These are phyloP conservation scores for Ceratocystis variospora DNA, from an alignment of 2,329 filamentous ascomycete species.

Conservation along the genomic window DNA sequence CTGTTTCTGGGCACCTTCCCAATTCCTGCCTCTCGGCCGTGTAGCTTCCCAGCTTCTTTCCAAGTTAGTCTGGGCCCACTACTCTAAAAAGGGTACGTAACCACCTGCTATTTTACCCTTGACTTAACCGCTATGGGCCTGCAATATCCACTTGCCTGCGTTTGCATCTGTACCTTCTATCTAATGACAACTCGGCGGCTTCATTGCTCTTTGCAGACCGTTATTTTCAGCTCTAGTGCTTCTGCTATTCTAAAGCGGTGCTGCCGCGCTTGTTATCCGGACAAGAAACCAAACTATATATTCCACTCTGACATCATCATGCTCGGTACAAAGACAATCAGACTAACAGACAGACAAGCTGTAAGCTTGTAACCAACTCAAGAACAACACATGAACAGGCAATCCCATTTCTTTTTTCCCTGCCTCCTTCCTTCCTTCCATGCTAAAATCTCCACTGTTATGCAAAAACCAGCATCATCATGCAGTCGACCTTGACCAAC, in stretches of 20 bases:
- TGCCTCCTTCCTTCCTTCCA: constrained; percentile 2
- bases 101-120: neutral
- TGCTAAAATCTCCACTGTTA: neutral
- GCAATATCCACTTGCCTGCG: neutral
- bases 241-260: no score
- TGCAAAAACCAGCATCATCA: constrained; percentile 1
- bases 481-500: neutral
- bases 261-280: no score
- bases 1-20: no score
- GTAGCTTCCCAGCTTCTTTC: no score
- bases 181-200: neutral
- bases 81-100: neutral
- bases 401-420: neutral
- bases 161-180: neutral
- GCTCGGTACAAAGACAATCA: neutral
- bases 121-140: neutral
- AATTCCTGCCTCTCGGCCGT: no score
- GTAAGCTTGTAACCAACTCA: neutral
- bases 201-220: neutral
- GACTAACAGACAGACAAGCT: neutral
- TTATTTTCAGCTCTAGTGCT: neutral
- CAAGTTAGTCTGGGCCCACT: neutral
- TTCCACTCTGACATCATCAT: no score
- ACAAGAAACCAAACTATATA: no score
- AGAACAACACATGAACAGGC: neutral